A percentile compares a stretch with the other conserved stretches of the same genome.
phyloP scores from a whole-genome alignment of 805 yeast species.

The Metschnikowia lunata region DNA sequence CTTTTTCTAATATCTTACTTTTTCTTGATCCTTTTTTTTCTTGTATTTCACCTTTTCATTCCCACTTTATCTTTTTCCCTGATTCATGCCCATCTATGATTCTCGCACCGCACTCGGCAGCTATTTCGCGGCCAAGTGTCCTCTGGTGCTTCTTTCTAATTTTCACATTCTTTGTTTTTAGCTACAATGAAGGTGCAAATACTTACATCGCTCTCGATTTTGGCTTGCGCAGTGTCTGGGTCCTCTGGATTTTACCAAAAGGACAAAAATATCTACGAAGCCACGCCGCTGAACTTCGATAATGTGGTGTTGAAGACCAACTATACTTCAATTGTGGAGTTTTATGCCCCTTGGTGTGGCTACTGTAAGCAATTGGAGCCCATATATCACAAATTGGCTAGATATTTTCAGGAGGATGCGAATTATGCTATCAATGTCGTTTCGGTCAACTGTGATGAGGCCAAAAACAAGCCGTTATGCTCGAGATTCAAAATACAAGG shows the following conservation, averaged over 20 bases:
- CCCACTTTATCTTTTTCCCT: too few species aligned
- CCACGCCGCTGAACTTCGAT: constrained; percentile 56
- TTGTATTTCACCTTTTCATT: too few species aligned
- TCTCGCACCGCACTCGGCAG: background rate
- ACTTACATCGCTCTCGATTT: background rate
- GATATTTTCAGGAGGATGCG: constrained; percentile 45
- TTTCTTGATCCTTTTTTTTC: too few species aligned
- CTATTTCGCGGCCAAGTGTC: background rate
- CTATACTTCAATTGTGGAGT: constrained; percentile 78
- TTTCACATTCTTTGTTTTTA: too few species aligned
- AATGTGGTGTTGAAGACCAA: constrained; percentile 64
- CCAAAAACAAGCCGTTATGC: constrained; percentile 65
- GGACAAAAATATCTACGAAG: constrained; percentile 48
- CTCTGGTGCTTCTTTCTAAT: background rate
- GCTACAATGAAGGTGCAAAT: constrained; percentile 2
- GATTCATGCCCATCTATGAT: too few species aligned
- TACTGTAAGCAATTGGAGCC: constrained; percentile 75
- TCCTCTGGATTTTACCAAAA: constrained; percentile 32
- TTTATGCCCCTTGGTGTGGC: constrained; percentile 98
- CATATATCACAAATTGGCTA: constrained; percentile 61
- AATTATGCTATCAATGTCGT: constrained; percentile 57
- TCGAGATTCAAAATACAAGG: constrained; percentile 61
- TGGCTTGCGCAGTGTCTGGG: constrained; percentile 7
- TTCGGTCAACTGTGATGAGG: constrained; percentile 82
- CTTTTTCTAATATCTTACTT: too few species aligned